These are phyloP conservation scores for Echium plantagineum DNA, from an alignment of 257 asterid species.

Conservation along the genomic window DNA sequence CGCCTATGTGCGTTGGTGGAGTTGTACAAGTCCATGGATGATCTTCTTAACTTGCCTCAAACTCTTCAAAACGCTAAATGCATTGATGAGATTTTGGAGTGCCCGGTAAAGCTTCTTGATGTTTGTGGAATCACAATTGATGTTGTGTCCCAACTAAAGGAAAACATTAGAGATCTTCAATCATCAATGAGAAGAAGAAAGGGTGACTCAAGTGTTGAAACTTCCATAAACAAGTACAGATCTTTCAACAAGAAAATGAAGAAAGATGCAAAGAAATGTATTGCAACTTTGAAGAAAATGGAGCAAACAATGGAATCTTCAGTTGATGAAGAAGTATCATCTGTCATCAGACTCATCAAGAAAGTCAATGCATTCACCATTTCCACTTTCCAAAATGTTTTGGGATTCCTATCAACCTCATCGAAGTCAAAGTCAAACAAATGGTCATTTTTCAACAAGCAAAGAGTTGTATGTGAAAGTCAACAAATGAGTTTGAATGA, in stretches of 20 bases:
- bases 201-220: conserved; percentile 6
- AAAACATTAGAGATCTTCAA: conserved; percentile 6
- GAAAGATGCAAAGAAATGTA: conserved; percentile 13
- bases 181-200: conserved; percentile 10
- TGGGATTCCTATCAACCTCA: conserved; percentile 15
- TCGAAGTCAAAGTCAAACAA: conserved; percentile 16
- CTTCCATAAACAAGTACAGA: conserved; percentile 6
- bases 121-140: conserved; percentile 8
- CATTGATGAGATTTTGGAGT: conserved; percentile 6
- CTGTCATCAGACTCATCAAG: conserved; percentile 8
- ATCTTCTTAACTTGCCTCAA: conserved; percentile 8
- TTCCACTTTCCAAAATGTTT: conserved; percentile 8
- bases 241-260: conserved; percentile 19
- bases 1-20: conserved; percentile 1
- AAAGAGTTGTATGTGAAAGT: conserved; percentile 14
- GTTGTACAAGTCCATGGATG: conserved; percentile 6
- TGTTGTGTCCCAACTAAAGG: background rate
- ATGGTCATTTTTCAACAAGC: conserved; percentile 26
- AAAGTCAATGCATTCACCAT: conserved; percentile 11
- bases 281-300: conserved; percentile 14
- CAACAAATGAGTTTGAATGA: conserved; percentile 11
- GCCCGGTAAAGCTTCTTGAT: conserved; percentile 8
- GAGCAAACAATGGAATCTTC: conserved; percentile 10
- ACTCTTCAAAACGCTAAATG: conserved; percentile 10
- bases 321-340: conserved; percentile 8